Conservation (phyloP, 2,329 filamentous ascomycete species). For the Neodidymelliopsis sp. region DNA sequence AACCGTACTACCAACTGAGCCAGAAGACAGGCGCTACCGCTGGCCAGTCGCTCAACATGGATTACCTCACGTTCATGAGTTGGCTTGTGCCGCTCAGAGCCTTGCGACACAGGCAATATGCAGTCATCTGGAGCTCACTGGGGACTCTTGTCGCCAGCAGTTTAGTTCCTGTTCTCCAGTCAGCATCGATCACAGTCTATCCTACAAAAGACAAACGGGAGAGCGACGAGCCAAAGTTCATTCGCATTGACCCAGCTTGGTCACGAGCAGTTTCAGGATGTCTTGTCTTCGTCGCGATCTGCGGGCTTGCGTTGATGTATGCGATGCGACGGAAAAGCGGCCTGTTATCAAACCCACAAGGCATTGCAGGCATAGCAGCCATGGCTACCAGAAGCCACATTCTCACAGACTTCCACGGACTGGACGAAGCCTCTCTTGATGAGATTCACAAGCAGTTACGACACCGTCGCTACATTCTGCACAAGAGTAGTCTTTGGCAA, state of each 20-base stretch:
- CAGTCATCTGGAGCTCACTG: conserved; percentile 71
- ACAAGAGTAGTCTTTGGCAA: conserved; percentile 74
- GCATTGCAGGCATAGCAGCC: conserved; percentile 75
- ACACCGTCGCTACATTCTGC: conserved; percentile 70
- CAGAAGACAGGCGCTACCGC: conserved; percentile 48
- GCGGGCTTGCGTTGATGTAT: conserved; percentile 66
- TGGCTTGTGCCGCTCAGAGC: conserved; percentile 71
- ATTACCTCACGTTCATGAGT: conserved; percentile 74
- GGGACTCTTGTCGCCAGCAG: conserved; percentile 72
- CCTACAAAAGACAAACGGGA: conserved; percentile 60
- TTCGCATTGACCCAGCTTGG: conserved; percentile 65
- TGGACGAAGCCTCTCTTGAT: conserved; percentile 71
- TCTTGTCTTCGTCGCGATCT: conserved; percentile 64
- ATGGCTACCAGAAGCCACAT: conserved; percentile 79
- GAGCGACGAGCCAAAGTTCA: conserved; percentile 58
- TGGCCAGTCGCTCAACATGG: conserved; percentile 70
- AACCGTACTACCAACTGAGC: conserved; percentile 57
- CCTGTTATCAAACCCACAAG: conserved; percentile 71
- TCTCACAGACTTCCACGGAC: conserved; percentile 74
- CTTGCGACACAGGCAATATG: conserved; percentile 69
- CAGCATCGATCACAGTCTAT: conserved; percentile 66
- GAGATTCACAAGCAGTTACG: conserved; percentile 74
- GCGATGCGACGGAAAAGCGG: conserved; percentile 71
- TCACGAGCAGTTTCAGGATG: conserved; percentile 67
- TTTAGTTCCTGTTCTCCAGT: conserved; percentile 72